Base-by-base conservation (phyloP, 352 stramenopile species). In the Pelagophyceae sp. region DNA sequence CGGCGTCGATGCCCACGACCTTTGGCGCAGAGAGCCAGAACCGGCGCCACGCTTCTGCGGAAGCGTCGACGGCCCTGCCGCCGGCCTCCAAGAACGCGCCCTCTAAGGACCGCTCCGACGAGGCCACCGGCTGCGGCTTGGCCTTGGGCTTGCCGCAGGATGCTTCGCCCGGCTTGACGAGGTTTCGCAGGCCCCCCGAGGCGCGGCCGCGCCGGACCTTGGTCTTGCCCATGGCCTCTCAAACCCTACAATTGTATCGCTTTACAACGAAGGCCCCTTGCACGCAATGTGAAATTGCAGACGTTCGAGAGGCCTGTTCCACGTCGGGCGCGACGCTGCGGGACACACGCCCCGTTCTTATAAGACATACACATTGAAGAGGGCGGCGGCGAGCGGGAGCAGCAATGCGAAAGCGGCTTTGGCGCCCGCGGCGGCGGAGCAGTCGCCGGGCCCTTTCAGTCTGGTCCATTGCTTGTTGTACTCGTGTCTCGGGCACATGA, bases 401-500 rank as follows among this genome's bases (percentile, higher is more conserved):
- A n/a, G n/a, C n/a, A n/a, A n/a, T n/a, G n/a, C n/a, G n/a, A n/a
- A n/a, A n/a, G n/a, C n/a, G n/a, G n/a, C n/a, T n/a, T n/a, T n/a
- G n/a, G n/a, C n/a, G n/a, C n/a, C n/a, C n/a, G n/a, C n/a, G 29
- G 80, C 77, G 31, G 54, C 74, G 76, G 63, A 80, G 70, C 80
- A 83, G 63, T 81, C 78, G 23, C 80, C 80, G 65, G 75, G 63
- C 29, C 82, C 80, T 27, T 78, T 61, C 65, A 83, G 74, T 31
- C 51, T 60, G 29, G 80, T 75, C n/a, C 64, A 23, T 19, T 80
- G 31, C 54, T 82, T 84, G 60, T 85, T 84, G 76, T 84, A 96
- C 78, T 96, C 90, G 82, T 93, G 92, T 58, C 91, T 89, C 38
- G 92, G 87, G 79, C 91, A 96, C 85, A 92, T 94, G 76, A 95